Percentiles rank a stretch among this genome's conserved stretches.
These are phyloP conservation scores for Trichoderma koningii DNA, from an alignment of 2,329 filamentous ascomycete genomes.

Conservation along the genomic window DNA sequence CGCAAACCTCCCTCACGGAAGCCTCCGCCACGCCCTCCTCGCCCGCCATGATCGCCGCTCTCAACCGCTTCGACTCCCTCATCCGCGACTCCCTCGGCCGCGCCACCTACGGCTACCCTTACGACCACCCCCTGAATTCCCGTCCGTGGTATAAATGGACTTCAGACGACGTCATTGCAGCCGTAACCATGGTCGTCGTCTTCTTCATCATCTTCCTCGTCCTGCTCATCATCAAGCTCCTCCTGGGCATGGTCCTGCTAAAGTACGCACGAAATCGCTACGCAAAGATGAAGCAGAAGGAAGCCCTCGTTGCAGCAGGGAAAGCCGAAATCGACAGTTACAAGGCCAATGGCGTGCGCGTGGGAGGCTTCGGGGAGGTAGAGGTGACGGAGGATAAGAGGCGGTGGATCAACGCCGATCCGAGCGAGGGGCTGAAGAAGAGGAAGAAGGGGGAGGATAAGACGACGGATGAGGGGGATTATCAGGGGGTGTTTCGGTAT, in stretches of 20 bases:
- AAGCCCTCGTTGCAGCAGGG: conserved; percentile 53
- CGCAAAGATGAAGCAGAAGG: conserved; percentile 72
- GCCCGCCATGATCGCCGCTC: conserved; percentile 72
- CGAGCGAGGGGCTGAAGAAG: conserved; percentile 68
- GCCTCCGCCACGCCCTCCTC: conserved; percentile 67
- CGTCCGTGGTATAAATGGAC: conserved; percentile 58
- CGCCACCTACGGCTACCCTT: conserved; percentile 65
- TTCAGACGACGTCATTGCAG: conserved; percentile 72
- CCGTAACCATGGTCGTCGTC: conserved; percentile 79
- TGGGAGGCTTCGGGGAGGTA: conserved; percentile 81
- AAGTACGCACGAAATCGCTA: conserved; percentile 79
- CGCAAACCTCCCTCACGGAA: conserved; percentile 65
- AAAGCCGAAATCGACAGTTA: conserved; percentile 56
- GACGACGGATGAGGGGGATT: conserved; percentile 40
- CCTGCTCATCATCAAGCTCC: conserved; percentile 78
- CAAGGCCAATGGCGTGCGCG: conserved; percentile 70
- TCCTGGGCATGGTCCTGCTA: conserved; percentile 85
- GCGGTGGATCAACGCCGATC: conserved; percentile 83
- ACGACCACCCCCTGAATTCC: conserved; percentile 43
- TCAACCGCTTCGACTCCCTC: conserved; percentile 76
- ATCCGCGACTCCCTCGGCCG: conserved; percentile 75
- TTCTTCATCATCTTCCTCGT: conserved; percentile 84
- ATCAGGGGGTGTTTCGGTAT: conserved; percentile 75
- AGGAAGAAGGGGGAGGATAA: conserved; percentile 53
- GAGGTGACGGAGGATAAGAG: conserved; percentile 88